phyloP scores from a whole-genome alignment of 2,329 filamentous ascomycete genomes.

The Colletotrichum sp. region DNA sequence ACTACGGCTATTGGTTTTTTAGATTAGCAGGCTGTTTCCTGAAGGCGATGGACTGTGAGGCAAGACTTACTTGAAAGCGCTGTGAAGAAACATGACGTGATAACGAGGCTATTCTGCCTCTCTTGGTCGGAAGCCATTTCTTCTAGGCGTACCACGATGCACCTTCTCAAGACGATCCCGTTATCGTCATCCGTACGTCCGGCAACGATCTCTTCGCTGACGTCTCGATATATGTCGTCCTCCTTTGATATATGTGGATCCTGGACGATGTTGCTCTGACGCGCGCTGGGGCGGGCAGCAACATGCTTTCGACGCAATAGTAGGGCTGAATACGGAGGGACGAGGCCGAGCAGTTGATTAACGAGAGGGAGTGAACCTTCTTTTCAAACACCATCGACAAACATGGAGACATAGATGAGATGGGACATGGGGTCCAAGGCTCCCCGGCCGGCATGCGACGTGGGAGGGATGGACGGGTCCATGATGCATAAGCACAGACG shows the following conservation, averaged over 20 bases:
- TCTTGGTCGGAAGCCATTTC: slow-evolving; percentile 23
- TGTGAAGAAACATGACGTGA: slow-evolving; percentile 21
- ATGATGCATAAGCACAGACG: slow-evolving; percentile 8
- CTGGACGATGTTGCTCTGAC: not conserved
- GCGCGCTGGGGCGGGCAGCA: not conserved
- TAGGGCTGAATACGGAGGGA: not conserved
- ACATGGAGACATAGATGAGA: not conserved
- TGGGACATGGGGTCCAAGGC: not conserved
- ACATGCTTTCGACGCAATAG: not conserved
- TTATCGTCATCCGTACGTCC: not conserved
- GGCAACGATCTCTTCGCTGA: not conserved
- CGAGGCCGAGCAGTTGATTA: not conserved
- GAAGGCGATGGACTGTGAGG: not conserved
- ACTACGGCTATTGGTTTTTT: slow-evolving; percentile 1
- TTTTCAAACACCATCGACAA: slow-evolving; percentile 1
- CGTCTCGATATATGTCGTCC: not conserved
- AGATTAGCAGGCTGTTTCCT: not conserved
- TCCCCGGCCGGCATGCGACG: not conserved
- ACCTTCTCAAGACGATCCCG: not conserved
- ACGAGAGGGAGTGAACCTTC: not conserved
- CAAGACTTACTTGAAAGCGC: slow-evolving; percentile 18
- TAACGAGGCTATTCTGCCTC: slow-evolving; percentile 25
- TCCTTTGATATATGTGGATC: not conserved
- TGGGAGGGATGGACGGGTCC: not conserved
- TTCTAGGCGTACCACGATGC: not conserved